Evolutionary conservation across 2,329 filamentous ascomycete species (phyloP), one percentile per base, ranked within the genome.

Genomic region (Aspergillus fructus): DNA sequence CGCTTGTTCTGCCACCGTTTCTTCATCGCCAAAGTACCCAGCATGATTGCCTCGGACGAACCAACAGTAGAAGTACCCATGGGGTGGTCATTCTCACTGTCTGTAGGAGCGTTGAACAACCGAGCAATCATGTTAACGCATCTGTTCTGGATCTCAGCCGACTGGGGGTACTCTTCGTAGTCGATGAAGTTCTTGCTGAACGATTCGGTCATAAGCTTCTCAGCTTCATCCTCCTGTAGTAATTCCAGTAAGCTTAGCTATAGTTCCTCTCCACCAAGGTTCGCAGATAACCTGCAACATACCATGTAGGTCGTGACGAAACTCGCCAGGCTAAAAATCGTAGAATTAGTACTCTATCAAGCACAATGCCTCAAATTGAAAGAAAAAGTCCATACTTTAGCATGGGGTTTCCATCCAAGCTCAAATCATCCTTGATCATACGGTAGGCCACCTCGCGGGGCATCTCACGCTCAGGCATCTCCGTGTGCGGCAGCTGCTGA

Each of bases 251-350:
- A 60, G 59, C 24, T 30, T 30, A 9, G 27, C 27, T 30, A 4
- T 13, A 15, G 9, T 9, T 9, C 8, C 30, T 23, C 11, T 24
- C 27, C 5, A 23, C 17, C 5, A 45, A 43, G 17, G 12, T 13
- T 13, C 13, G 11, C 12, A 19, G 3, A 37, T 13, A 39, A 15
- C 4, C 5, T 21, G 34, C 48, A 21, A 62, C 77, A 66, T 80
- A 91, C 89, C 92, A 96, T 97, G 80, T 96, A 97, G 1, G 93
- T 97, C 1, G 93, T 96, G 64, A 96, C 92, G 70, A 97, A 97
- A 39, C 89, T 93, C 30, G 93, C 93, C 67, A 97, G 77, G 75
- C 91, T 94, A 62, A 64, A 12, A 34, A 34, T 23, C 23, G 12
- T 23, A 51, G 33, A 6, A 59, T 58, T 53, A 56, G 51, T 34